A percentile compares a stretch with the other conserved stretches of the same genome.
phyloP scores from a whole-genome alignment of 2,329 filamentous ascomycete species.

The Plenodomus biglobosus region DNA sequence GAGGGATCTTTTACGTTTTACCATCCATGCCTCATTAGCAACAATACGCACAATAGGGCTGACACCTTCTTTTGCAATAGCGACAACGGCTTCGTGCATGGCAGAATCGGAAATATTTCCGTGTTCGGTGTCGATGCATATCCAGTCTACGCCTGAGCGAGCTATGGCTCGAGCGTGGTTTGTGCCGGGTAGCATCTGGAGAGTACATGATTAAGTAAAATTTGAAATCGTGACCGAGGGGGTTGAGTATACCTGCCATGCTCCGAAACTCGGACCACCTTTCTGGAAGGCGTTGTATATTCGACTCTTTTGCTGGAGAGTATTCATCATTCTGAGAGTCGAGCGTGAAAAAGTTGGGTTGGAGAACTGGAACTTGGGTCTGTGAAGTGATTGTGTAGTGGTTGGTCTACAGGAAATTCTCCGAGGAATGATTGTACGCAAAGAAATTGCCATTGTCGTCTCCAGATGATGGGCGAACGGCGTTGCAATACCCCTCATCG shows the following conservation, averaged over 20 bases:
- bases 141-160: constrained; percentile 56
- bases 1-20: constrained; percentile 52
- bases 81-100: constrained; percentile 59
- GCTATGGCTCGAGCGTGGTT: constrained; percentile 56
- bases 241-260: constrained; percentile 55
- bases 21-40: constrained; percentile 63
- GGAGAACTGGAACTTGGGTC: too few relatives aligned
- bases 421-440: not conserved
- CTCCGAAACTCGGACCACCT: constrained; percentile 56
- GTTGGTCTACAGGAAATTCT: not conserved
- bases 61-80: constrained; percentile 49
- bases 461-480: not conserved
- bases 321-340: constrained; percentile 35
- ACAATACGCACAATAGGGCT: constrained; percentile 53
- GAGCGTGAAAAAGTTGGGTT: too few relatives aligned
- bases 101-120: constrained; percentile 57
- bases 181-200: constrained; percentile 17
- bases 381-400: not conserved
- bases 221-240: not conserved
- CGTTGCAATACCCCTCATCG: constrained; percentile 2
- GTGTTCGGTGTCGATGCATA: constrained; percentile 58
- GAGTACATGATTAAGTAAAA: not conserved
- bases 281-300: constrained; percentile 55
- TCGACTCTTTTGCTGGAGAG: constrained; percentile 58
- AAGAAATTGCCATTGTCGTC: not conserved